Evolutionary conservation across 2,329 filamentous ascomycete species (phyloP), one percentile per base, ranked within the genome.

Genomic region (Hypoxylon sp.): DNA sequence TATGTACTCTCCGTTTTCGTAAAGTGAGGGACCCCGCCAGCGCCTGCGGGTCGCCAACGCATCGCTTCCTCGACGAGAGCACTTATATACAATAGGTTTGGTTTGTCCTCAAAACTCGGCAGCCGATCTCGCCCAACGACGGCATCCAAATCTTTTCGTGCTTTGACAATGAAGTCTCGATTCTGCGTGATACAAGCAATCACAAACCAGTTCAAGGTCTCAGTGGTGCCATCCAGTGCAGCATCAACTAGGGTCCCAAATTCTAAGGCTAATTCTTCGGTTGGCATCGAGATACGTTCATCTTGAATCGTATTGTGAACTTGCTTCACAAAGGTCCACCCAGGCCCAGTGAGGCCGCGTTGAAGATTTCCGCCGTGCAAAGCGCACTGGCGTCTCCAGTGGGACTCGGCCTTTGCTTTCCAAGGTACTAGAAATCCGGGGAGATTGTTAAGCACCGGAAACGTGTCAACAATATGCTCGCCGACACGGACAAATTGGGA

Each of bases 1-100:
- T 82, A 78, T 17, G 69, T 72, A 62, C 80, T 74, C 32, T 79
- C 78, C 14, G 65, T 71, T 30, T 77, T 79, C 2, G 78, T 79
- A 57, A 78, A 78, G 21, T 82, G 80, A 0, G 83, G 82, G 0
- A 82, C 76, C 6, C 79, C 79, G 5, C 76, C 75, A 1, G 77
- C 74, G 0, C 74, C 73, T 0, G 81, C 76, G 0, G 83, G 82
- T 9, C 82, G 78, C 83, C 84, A 85, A 3, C 83, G 79, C 21
- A 84, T 67, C 0, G 76, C 70, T 70, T 86, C 84, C 48, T 81
- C 80, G 56, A 82, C 74, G 7, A 82, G 75, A 30, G 80, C 81
- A 28, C 79, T 75, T 7, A 85, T 77, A 67, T 84, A 85, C 0
- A 80, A 78, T 19, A 85, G 68, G 13, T 76, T 73, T 2, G 74